Evolutionary conservation across 2,329 filamentous ascomycete species (phyloP).

Genomic region (Mollisiaceae sp.): DNA sequence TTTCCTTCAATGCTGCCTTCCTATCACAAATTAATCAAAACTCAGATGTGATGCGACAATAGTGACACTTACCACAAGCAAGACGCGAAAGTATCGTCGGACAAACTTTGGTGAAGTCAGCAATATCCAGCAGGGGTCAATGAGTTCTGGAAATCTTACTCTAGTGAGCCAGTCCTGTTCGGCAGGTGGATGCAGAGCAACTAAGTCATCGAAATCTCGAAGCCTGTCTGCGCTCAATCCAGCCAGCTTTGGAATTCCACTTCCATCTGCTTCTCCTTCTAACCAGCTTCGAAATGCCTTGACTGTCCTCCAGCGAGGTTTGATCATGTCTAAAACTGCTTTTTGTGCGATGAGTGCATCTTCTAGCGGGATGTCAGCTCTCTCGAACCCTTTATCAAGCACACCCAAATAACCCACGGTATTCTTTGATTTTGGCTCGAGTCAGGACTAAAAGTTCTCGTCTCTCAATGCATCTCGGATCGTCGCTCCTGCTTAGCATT

Average conservation of each 20-base stretch:
- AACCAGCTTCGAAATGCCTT: constrained; percentile 2
- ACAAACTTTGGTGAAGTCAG: background rate
- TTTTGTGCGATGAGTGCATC: background rate
- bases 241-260: background rate
- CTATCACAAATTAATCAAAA: background rate
- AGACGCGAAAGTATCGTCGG: background rate
- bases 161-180: background rate
- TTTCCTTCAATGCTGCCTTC: background rate
- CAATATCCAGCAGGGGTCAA: background rate
- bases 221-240: background rate
- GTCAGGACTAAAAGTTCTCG: background rate
- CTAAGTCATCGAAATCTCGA: background rate
- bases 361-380: background rate
- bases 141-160: background rate
- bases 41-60: background rate
- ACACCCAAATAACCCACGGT: background rate
- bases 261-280: background rate
- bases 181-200: background rate
- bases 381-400: background rate
- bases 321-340: background rate
- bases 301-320: background rate
- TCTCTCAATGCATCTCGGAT: constrained; percentile 2
- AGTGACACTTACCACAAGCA: background rate
- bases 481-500: background rate
- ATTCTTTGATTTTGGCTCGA: background rate